These are phyloP conservation scores for Rhododendron henanense DNA, from an alignment of 148 eudicot species.

Conservation along the genomic window DNA sequence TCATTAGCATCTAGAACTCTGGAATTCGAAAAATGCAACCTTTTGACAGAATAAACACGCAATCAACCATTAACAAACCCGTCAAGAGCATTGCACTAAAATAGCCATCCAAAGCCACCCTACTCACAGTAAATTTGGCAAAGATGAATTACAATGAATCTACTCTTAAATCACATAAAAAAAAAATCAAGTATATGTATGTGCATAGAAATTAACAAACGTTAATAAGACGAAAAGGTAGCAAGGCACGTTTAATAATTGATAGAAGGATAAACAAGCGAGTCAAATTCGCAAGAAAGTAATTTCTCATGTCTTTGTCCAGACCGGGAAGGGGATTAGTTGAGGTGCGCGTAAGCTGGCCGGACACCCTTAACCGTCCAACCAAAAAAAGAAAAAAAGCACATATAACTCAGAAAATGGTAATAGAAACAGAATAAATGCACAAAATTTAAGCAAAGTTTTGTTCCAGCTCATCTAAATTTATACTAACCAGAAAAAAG, in stretches of 20 bases:
- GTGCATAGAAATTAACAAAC: neutral
- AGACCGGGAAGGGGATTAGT: no score
- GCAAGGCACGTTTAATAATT: neutral
- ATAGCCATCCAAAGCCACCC: neutral
- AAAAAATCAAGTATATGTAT: neutral
- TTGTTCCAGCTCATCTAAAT: conserved; percentile 4
- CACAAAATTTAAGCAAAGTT: neutral
- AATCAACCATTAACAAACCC: neutral
- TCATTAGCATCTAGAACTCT: neutral
- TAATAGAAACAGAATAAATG: neutral
- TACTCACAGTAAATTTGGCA: neutral
- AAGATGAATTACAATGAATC: neutral
- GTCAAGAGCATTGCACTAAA: conserved; percentile 8
- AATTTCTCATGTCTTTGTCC: no score
- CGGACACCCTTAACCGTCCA: no score
- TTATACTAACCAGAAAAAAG: neutral
- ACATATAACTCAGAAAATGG: neutral
- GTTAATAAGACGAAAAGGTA: neutral
- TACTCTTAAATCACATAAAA: neutral
- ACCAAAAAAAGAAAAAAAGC: neutral
- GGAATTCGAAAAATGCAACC: conserved; percentile 6
- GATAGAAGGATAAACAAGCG: neutral
- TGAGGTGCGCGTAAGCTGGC: no score
- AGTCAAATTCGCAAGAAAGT: neutral
- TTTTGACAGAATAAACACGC: conserved; percentile 8